Base-by-base conservation (phyloP, 352 stramenopile genomes). In the Pythium diclinum region DNA sequence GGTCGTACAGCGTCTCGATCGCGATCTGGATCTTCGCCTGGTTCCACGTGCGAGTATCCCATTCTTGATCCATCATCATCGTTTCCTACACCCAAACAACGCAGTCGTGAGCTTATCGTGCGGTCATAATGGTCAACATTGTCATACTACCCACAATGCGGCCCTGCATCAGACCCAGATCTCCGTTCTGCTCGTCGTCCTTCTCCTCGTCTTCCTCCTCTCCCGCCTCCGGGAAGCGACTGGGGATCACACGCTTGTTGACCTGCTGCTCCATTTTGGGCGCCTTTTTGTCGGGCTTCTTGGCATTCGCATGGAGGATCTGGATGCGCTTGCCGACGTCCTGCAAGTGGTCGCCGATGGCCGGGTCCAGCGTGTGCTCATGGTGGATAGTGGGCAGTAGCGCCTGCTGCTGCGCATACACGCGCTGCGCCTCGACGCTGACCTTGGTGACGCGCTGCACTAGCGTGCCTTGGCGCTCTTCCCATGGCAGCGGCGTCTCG, bases 31-130 rank as follows among this genome's bases (percentile, higher is more conserved):
- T 69, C 51, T 91, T 92, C 17, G 68, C 66, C 1, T 36, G 56
- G 36, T 88, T 92, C 83, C 83, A 94, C 17, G 61, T 66, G 9
- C 77, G 78, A 0, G 83, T 92, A 63, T 92, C 83, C 83, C 85
- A 94, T 78, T 94, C 83, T 56, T 92, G 78, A 23, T 89, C 83
- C 77, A 92, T 79, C 5, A 90, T 68, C 77, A 94, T 90, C 9
- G 65, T 83, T 46, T 84, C 74, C 85, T 94, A 59, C 33, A 63
- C 25, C 3, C 10, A 33, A 51, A 51, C 3, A 21, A 19, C 9
- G 2, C 9, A 21, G 11, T 30, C n/a, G 44, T 19, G 7, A n/a
- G 42, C 33, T 3, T 57, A 4, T 51, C 55, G 9, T 5, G 19
- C 14, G 32, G 21, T 36, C 23, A 2, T 21, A 34, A 40, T 5